Base-by-base conservation (phyloP, 495 filamentous ascomycete species). In the Staphylotrichum longicolle region DNA sequence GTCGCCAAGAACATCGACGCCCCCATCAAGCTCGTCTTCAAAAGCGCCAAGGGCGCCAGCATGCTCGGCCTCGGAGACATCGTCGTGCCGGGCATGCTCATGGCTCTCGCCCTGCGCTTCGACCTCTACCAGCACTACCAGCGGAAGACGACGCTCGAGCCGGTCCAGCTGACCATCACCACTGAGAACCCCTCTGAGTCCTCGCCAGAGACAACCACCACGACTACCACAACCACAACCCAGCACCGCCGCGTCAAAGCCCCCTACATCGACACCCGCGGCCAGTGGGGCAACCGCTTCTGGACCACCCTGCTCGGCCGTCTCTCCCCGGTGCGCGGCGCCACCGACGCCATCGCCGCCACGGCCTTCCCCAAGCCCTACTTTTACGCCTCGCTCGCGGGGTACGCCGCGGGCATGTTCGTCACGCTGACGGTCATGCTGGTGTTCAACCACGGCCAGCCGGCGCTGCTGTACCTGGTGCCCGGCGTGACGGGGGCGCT, bases 61-160 rank as follows among this genome's bases (percentile, higher is more conserved):
- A 95, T 96, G 88, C 85, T 98, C 20, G 94, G 94, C 3, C 82
- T 98, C 12, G 94, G 94, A 41, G 94, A 98, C 70, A 88, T 98
- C 45, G 88, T 96, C 10, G 77, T 98, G n/a, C 94, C 94, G 0
- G 94, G 94, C 5, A 89, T 98, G 68, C 88, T 98, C 78, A 87
- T 97, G 54, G 90, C 84, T 0, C 78, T 96, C 44, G 90, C 93
- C 1, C 80, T 98, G 30, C 88, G 94, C 30, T 97, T 94, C 70
- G 94, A 98, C 73, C 81, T 96, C 1, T 96, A 88, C 71, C 80
- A 89, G 41, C 87, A 87, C 74, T 97, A 97, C 69, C 76, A 88
- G 40, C 77, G 75, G 4, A 67, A 77, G 52, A 72, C 67, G 44
- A 72, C 69, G 46, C 65, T 72, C 10, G 68, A 74, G 52, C 69